Base-by-base conservation (phyloP, 345 rosid genomes). In the Iberis pinnata region DNA sequence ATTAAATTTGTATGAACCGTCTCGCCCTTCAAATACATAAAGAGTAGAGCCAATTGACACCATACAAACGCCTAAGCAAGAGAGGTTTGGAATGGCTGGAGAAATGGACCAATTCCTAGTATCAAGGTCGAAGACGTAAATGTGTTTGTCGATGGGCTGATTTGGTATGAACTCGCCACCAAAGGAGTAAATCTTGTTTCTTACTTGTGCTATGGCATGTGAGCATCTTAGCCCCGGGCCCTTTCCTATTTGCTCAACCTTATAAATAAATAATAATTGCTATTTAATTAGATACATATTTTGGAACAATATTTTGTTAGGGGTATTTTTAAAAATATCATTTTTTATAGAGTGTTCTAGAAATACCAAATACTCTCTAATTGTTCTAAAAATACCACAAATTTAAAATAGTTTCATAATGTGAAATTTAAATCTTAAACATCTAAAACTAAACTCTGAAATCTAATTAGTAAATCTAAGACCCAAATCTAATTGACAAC, bases 1-100 rank as follows among this genome's bases (percentile, higher is more conserved):
- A 36, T 66, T 66, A 39, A 49, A 66, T 18, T 33, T 8, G 0
- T 60, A 65, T 4, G 42, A 14, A 6, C 42, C 49, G 18, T 66
- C 70, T 33, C 65, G 64, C 18, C 70, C 70, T 10, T 65, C 70
- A 35, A 66, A 66, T 41, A 58, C 64, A 6, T 66, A 66, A 8
- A 66, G 46, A 11, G 13, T 43, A 3, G 41, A 1, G 3, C 70
- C 70, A 12, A 18, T 2, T 6, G 70, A 41, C 7, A 58, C 64
- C 70, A 58, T 51, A 8, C 59, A 12, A 20, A 58, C 64, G 9
- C 70, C 70, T 49, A 64, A 56, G 41, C 59, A 66, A 27, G 42
- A 25, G 40, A 58, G 70, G 27, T 49, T 5, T 0, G 70, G 70
- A 14, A 66, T 12, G 18, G 41, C 60, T 18, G 50, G 64, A 43